phyloP scores from a whole-genome alignment of 495 filamentous ascomycete species.

The Ascodesmis nigricans region DNA sequence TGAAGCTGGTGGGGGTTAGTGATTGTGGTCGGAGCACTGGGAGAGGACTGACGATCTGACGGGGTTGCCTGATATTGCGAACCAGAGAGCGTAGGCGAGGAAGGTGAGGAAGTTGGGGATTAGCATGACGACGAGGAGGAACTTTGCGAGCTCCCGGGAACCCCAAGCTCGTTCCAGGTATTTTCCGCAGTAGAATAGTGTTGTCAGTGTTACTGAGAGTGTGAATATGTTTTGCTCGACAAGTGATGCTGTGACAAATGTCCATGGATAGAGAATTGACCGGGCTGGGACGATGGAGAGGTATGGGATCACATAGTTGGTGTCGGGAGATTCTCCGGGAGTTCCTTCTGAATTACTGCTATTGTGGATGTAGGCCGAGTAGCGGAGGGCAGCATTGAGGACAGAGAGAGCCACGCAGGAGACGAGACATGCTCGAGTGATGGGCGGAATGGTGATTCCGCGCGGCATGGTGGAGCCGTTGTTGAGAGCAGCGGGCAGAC shows the following conservation, averaged over 20 bases:
- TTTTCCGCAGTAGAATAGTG: slow-evolving; percentile 78
- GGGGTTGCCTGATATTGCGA: slow-evolving; percentile 43
- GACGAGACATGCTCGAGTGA: slow-evolving; percentile 64
- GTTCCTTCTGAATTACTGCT: too few species aligned
- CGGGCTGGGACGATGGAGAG: slow-evolving; percentile 64
- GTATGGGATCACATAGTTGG: too few species aligned
- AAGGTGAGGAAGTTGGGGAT: slow-evolving; percentile 63
- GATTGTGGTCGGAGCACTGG: background rate
- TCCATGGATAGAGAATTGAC: slow-evolving; percentile 80
- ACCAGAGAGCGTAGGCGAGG: slow-evolving; percentile 47
- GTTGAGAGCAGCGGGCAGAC: too few species aligned
- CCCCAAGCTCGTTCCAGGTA: slow-evolving; percentile 95
- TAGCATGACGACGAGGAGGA: slow-evolving; percentile 52
- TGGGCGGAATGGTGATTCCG: slow-evolving; percentile 76
- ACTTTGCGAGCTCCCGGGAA: slow-evolving; percentile 77
- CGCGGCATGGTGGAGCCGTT: too few species aligned
- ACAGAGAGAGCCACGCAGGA: slow-evolving; percentile 52
- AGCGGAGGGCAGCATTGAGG: slow-evolving; percentile 56
- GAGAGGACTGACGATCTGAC: slow-evolving; percentile 38
- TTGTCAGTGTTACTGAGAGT: slow-evolving; percentile 51
- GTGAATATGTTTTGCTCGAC: slow-evolving; percentile 82
- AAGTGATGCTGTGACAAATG: slow-evolving; percentile 62
- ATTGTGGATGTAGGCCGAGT: slow-evolving; percentile 40
- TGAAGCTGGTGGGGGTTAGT: slow-evolving; percentile 32
- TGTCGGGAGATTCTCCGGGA: too few species aligned